Evolutionary conservation across 1,284 basidiomycete species (phyloP), one percentile per base, ranked within the genome.

Genomic region (Pseudomicrostroma phylloplanum): DNA sequence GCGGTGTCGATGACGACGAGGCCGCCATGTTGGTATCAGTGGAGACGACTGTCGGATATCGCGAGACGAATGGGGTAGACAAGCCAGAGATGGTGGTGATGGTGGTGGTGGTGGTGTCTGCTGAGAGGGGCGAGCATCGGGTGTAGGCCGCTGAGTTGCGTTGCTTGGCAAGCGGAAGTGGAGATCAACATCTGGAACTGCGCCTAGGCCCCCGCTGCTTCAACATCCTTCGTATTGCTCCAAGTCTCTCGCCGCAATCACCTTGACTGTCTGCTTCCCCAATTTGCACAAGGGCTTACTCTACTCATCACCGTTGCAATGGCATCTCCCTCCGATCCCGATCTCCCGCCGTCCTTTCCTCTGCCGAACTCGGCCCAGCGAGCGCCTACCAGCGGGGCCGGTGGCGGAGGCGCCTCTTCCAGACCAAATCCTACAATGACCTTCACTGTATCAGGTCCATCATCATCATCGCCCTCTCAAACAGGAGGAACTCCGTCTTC

Each of bases 301-400:
- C 30, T 3, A 36, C 4, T 9, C 30, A 36, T 9, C 9, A 36
- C 9, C 30, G 4, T 9, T 36, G 9, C 30, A 36, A 87, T 86
- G 19, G 86, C 83, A 1, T 84, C 84, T 85, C 71, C 81, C 17
- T 51, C 6, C 4, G n/a, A 43, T 26, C 7, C 36, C 8, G 30
- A 30, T 36, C 42, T 36, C 11, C 54, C 59, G n/a, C 26, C 19
- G n/a, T 46, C 46, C 30, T 57, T 59, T 30, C 59, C 59, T 46
- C 30, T 60, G 53, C 42, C 59, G 15, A 42, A 58, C 7, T 56
- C 23, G 43, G 43, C 56, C 1, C 40, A 39, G 39, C 17, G 58
- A 7, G 42, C 49, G 19, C 13, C 23, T 30, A 42, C 57, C 11
- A 21, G 23, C 26, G 40, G 3, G 6, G n/a, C 25, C 19, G 15